Base-by-base conservation (phyloP, 441 rosid genomes). In the Populus tomentosa region DNA sequence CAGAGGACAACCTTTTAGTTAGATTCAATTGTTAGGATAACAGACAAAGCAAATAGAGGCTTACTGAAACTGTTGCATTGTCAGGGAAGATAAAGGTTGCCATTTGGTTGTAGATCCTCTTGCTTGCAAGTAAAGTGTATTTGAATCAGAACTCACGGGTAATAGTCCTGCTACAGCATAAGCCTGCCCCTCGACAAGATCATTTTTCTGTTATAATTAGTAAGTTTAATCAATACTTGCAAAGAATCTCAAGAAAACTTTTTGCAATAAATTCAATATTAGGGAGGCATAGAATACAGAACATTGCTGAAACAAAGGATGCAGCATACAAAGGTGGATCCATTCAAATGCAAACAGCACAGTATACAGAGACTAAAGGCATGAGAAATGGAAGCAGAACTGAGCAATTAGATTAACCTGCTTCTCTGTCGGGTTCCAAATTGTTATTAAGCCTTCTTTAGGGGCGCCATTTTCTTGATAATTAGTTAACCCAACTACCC, bases 371-470 rank as follows among this genome's bases (percentile, higher is more conserved):
- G 8, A 2, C 11, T 32, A 28, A 53, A 73, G 20, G 65, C 28
- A 46, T n/a, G 23, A 53, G 65, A 38, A 73, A 73, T 69, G 23
- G 66, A 71, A 79, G 69, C 74, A 68, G 69, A 69, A 75, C 36
- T 59, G 75, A 61, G 81, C 71, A 72, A 70, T 77, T 72, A 73
- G 68, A 80, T 69, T 78, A 73, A 92, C 99, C 96, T 91, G 98
- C 85, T 84, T 86, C 83, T 94, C 98, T 18, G 96, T 89, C 11
- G 99, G 99, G 81, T 88, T 88, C 99, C 99, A 96, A 83, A 94
- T 90, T 69, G 98, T 91, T 86, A 94, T 84, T 63, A 94, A 82
- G 76, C 97, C 98, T 84, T 90, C 90, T 84, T 85, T 88, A 56
- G 86, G 76, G 72, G 81, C 73, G 32, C 70, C 73, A 62, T 86